Base-by-base conservation (phyloP, 305 asterid genomes). In the Andrographis paniculata region DNA sequence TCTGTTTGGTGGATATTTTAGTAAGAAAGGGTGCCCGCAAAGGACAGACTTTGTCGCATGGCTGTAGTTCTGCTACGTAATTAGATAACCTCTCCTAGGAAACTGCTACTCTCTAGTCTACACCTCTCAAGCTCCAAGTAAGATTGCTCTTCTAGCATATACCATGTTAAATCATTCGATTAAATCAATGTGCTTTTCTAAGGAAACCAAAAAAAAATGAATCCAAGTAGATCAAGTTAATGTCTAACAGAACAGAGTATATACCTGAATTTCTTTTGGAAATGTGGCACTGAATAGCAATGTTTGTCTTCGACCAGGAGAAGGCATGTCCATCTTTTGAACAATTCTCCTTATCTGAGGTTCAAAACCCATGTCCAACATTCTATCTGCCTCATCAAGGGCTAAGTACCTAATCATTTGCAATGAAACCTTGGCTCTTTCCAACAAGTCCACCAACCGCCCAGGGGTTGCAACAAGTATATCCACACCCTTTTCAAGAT, bases 401-500 rank as follows among this genome's bases (percentile, higher is more conserved):
- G 95, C 95, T 61, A 84, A 65, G 60, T 84, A 84, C 66, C 42
- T 69, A 47, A 84, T 74, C 71, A 78, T 66, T 70, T 84, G 87
- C 57, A 84, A 59, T 11, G 95, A 84, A 52, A 84, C 80, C 70
- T 87, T 72, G 52, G 93, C 95, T 56, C 89, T 78, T 70, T 84
- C 95, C 66, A 84, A 61, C 65, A 84, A 76, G 68, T 84, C 95
- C 16, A 84, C 95, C 70, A 84, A 62, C 48, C 93, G 79, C 15
- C 95, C 93, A n/a, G 93, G 95, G 35, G 93, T 84, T 27, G 93
- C 95, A 21, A 84, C 89, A 64, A 84, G 95, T 63, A 84, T 84
- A 61, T 84, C 80, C 37, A 84, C 95, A 4, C 93, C 95, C 67
- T 79, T 78, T 72, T 84, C 95, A 42, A 84, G 88, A 14, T 84